Base-by-base conservation (phyloP, 306 rosid species). In the Acacia confusa region DNA sequence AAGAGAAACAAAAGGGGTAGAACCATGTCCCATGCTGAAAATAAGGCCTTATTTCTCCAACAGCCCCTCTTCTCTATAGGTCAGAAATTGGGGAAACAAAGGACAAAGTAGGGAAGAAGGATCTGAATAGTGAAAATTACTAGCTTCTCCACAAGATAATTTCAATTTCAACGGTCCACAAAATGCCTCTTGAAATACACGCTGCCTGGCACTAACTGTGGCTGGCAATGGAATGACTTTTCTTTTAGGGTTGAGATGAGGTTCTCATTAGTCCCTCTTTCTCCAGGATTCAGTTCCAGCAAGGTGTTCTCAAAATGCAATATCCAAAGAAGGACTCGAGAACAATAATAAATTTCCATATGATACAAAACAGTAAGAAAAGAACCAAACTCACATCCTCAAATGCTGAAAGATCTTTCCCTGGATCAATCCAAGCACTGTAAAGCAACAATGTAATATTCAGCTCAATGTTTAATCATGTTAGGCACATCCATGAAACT, bases 341-440 rank as follows among this genome's bases (percentile, higher is more conserved):
- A 24, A 38, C 34, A 75, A 68, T 57, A 34, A 76, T 38, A 65
- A 70, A 53, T 72, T 70, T 34, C 10, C 65, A 63, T 65, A 50
- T 70, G 32, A 82, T 73, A 55, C 72, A 76, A 38, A 76, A 65
- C 47, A 24, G 75, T 13, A 20, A 52, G 82, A 75, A 57, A 81
- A 81, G 72, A 40, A 79, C 60, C 44, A 74, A 50, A 84, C 91
- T 88, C 85, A 88, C 91, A 77, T 88, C 83, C 79, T 86, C 88
- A 77, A 88, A 86, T 36, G 64, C 38, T 32, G 89, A 86, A 82
- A 88, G 79, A 86, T 86, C 83, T 76, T 82, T 82, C 14, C 60
- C 47, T 47, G 88, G 91, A 79, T 88, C 91, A 84, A 88, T 38
- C 91, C 89, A 79, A n/a, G 83, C 83, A 79, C 91, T 86, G 89